Conservation (phyloP, 225 moss, liverwort and hornwort species). For the Straminergon stramineum region DNA sequence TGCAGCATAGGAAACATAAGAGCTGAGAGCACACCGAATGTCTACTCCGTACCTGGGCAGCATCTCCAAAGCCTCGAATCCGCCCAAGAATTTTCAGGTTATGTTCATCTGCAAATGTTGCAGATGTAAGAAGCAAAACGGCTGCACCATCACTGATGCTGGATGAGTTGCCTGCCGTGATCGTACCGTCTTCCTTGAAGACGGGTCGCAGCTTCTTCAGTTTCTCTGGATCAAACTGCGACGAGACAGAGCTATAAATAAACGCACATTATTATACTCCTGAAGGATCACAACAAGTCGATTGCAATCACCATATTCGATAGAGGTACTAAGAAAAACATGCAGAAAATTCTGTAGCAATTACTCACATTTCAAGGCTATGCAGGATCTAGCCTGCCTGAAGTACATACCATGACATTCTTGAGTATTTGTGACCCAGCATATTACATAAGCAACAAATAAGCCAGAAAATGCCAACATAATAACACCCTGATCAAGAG, state of each 20-base stretch:
- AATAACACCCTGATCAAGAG: background rate
- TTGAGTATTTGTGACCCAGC: background rate
- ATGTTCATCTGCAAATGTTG: conserved; percentile 56
- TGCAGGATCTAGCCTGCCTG: background rate
- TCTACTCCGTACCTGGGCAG: conserved; percentile 61
- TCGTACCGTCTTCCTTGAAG: conserved; percentile 71
- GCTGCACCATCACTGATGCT: conserved; percentile 87
- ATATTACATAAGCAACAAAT: background rate
- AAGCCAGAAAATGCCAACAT: background rate
- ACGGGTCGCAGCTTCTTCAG: conserved; percentile 53
- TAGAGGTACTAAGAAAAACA: background rate
- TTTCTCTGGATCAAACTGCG: conserved; percentile 82
- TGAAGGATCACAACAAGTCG: background rate
- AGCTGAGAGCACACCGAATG: background rate
- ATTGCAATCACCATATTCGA: background rate
- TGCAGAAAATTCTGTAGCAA: background rate
- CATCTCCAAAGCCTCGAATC: conserved; percentile 82
- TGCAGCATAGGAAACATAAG: background rate
- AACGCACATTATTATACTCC: background rate
- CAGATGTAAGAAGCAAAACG: conserved; percentile 65
- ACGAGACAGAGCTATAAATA: background rate
- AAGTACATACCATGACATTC: background rate
- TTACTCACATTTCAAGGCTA: background rate
- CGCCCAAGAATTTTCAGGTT: conserved; percentile 60
- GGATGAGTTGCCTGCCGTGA: conserved; percentile 93